Base-by-base conservation (phyloP, 1,139 yeast species). In the Casaregolazyma lundiana region DNA sequence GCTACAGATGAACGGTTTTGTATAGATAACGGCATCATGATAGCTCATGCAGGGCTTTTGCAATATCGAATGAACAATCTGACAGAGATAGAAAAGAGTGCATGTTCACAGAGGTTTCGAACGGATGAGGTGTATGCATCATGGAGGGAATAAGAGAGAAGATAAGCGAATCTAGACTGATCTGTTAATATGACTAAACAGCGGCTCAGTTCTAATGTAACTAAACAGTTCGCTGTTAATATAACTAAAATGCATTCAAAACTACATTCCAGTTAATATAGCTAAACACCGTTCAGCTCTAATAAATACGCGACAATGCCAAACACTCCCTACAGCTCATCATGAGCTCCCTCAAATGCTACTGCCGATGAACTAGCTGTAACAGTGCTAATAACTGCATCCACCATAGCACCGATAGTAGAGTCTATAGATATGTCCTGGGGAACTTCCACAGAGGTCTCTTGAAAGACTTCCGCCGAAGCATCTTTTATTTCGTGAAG, bases 1-100 rank as follows among this genome's bases (percentile, higher is more conserved):
- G 97, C 99, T 11, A 94, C 98, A 0, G 99, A 92, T 65, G 97
- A 92, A 62, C 70, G 98, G 51, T 92, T 92, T 63, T 92, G 97
- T 67, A 92, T 92, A 45, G 98, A 92, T 63, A 92, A 92, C 61
- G 97, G 98, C 8, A 92, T 92, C 42, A 92, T 92, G 99, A 92
- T 92, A 61, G 98, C 98, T 1, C 99, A 92, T 63, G 97, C 98
- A 0, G 99, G 99, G 0, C 70, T 92, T 44, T 67, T 92, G 53
- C 87, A 86, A 45, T 89, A 82, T 62, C 74, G 97, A 60, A 86
- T 83, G 73, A 97, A 97, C 0, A 81, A 78, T 50, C 59, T 62
- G 8, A 78, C 79, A 1, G 74, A 70, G 37, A 59, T 90, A 43
- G 65, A 71, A 40, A 79, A 87, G 49, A 85, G 96, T 0, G 92